A percentile compares a stretch with the other conserved stretches of the same genome.
Evolutionary conservation across 768 basidiomycete genomes (phyloP).

Genomic region (Lentinula guzmanii): DNA sequence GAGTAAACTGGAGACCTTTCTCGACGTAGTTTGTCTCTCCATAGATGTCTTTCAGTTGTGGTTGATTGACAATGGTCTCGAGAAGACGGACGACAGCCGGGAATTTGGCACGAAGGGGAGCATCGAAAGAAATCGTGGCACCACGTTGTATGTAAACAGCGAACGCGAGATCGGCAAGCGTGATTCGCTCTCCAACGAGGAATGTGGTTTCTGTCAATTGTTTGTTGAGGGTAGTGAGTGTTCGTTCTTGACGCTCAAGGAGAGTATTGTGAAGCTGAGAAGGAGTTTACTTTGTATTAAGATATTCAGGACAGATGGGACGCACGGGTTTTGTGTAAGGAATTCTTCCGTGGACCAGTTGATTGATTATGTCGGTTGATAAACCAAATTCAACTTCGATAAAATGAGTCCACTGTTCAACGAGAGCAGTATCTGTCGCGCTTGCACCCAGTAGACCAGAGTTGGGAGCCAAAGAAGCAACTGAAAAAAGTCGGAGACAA

Average conservation of each 20-base stretch:
- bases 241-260: slow-evolving; percentile 46
- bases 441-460: slow-evolving; percentile 67
- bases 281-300: not conserved
- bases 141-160: slow-evolving; percentile 54
- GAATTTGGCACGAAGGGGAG: slow-evolving; percentile 54
- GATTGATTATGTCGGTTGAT: slow-evolving; percentile 28
- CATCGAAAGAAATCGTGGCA: slow-evolving; percentile 57
- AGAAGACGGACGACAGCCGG: slow-evolving; percentile 79
- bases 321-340: slow-evolving; percentile 84
- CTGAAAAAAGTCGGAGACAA: slow-evolving; percentile 32
- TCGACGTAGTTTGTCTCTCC: slow-evolving; percentile 57
- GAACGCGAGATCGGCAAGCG: slow-evolving; percentile 79
- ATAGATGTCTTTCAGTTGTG: slow-evolving; percentile 62
- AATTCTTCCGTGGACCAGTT: slow-evolving; percentile 39
- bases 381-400: slow-evolving; percentile 57
- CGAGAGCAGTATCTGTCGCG: slow-evolving; percentile 59
- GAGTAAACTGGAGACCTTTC: slow-evolving; percentile 62
- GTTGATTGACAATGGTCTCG: slow-evolving; percentile 86
- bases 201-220: slow-evolving; percentile 79
- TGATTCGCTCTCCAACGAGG: slow-evolving; percentile 92
- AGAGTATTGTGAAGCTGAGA: slow-evolving; percentile 54
- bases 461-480: slow-evolving; percentile 73
- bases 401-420: slow-evolving; percentile 85
- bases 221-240: slow-evolving; percentile 63
- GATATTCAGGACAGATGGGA: slow-evolving; percentile 7